Evolutionary conservation across 345 rosid species (phyloP), one percentile per base, ranked within the genome.

Genomic region (Eucalyptus urophylla): DNA sequence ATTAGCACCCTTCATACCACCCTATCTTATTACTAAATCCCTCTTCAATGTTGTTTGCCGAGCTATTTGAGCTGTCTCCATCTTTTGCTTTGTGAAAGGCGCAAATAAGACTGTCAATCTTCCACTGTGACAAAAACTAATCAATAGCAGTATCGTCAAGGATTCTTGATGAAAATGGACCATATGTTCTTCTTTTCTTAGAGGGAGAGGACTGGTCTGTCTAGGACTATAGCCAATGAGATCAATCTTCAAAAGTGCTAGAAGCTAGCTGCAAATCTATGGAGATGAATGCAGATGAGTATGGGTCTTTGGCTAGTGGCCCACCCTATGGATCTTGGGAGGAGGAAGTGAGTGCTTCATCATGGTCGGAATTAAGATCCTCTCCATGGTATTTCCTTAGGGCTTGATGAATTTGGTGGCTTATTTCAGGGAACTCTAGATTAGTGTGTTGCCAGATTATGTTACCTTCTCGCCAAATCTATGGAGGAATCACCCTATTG

Each of bases 71-170:
- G 58, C 5, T 4, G 4, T 53, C 25, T 21, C 25, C 58, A 53
- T 53, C 56, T 25, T 56, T 56, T 11, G 14, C 14, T 56, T 56
- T 24, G 13, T 9, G 6, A 56, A 56, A 56, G 12, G 60, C 0
- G 27, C 11, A 9, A 54, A 54, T 21, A 54, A 54, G 62, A 11
- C 1, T 56, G 5, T 56, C 12, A 56, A 56, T 56, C 29, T 56
- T 11, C 29, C 62, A 24, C 1, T 24, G 0, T 8, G 62, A 56
- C 62, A 24, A 56, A 56, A 56, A 5, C 29, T 24, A 1, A 56
- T 56, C 0, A 56, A 1, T 12, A 56, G 1, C 0, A 5, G 1
- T 5, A 3, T 56, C 3, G 6, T 10, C 12, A 56, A 25, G 29
- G 62, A 56, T 56, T 56, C 3, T 2, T 56, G 29, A 56, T 22